Evolutionary conservation across 23 red algal species (phyloP), one percentile per base, ranked within the genome.

Genomic region (Gracilaria gracilis): DNA sequence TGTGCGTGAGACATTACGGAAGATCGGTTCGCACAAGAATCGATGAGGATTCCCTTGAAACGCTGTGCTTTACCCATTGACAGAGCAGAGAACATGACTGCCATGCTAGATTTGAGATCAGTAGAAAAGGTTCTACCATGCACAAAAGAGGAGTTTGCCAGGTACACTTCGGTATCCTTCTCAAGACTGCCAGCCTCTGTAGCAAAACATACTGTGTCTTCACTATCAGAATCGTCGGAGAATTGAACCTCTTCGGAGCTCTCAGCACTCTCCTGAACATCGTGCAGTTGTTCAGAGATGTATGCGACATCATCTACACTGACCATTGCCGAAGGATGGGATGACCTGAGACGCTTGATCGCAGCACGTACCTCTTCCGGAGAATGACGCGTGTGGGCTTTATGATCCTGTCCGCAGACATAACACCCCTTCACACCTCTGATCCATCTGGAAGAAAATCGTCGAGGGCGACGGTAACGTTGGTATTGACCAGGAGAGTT

Each of bases 11-110:
- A 81, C 77, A 61, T 46, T 33, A 77, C 64, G 20, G 3, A 66
- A 23, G 84, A 75, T 8, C 84, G 13, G 46, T 87, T 87, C 0
- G 86, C 86, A 29, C 86, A 67, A 8, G 86, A 75, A 70, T 89
- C 86, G 46, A 55, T 74, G 15, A 75, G 37, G 39, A 88, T 28
- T 40, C 84, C 84, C 0, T 88, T 59, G 48, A 75, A 88, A 5
- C 24, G 57, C 34, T 24, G 49, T 0, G 19, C 46, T 23, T 81
- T 49, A 58, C 46, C 46, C 47, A 67, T 67, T 1, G 62, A 67
- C 2, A 67, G 62, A 15, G 11, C 62, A 34, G 62, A 67, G 2
- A 31, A 33, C 62, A 67, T 61, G 20, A 21, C 40, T 20, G 77
- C 59, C 28, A 64, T 64, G 2, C 13, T 14, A 19, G 59, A 5